Percentiles rank a stretch among this genome's conserved stretches.
phyloP scores from a whole-genome alignment of 1,284 basidiomycete genomes.

The Malassezia furfur region DNA sequence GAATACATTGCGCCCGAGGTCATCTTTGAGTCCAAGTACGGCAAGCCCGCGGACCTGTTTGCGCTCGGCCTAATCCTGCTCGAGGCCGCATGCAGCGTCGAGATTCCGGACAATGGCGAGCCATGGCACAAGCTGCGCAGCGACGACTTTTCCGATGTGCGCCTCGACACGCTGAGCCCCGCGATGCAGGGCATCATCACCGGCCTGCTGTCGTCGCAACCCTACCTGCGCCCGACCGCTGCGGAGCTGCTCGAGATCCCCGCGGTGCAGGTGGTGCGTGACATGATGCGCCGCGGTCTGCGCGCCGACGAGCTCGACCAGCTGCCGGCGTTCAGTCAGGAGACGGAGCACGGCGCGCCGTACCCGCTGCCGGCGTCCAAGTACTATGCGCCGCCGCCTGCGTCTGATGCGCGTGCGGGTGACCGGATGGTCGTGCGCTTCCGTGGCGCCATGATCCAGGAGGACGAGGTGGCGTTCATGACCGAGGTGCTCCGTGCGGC shows the following conservation, averaged over 20 bases:
- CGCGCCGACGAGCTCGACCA: constrained; percentile 39
- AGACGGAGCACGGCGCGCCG: constrained; percentile 16
- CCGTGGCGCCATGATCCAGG: constrained; percentile 42
- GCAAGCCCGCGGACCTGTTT: constrained; percentile 91
- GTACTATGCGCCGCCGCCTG: constrained; percentile 10
- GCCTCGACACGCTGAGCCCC: constrained; percentile 56
- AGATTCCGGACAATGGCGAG: constrained; percentile 90
- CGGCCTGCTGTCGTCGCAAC: constrained; percentile 25
- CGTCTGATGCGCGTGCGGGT: constrained; percentile 4
- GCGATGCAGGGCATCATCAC: constrained; percentile 36
- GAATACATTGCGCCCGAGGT: constrained; percentile 98
- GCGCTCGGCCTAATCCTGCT: constrained; percentile 91
- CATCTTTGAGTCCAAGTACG: constrained; percentile 70
- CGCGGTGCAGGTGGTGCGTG: constrained; percentile 27
- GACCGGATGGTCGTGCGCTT: constrained; percentile 26
- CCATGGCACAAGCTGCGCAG: constrained; percentile 86
- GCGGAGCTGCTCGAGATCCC: constrained; percentile 29
- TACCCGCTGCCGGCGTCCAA: constrained; percentile 13
- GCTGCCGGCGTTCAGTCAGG: constrained; percentile 28
- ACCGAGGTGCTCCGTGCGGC: constrained; percentile 27
- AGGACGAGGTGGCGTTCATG: constrained; percentile 37
- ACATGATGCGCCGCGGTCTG: constrained; percentile 31
- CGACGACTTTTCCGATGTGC: constrained; percentile 84
- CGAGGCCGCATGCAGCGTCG: constrained; percentile 88
- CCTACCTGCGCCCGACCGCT: constrained; percentile 28